phyloP scores from a whole-genome alignment of 805 yeast species.

The Starmerella asiatica region DNA sequence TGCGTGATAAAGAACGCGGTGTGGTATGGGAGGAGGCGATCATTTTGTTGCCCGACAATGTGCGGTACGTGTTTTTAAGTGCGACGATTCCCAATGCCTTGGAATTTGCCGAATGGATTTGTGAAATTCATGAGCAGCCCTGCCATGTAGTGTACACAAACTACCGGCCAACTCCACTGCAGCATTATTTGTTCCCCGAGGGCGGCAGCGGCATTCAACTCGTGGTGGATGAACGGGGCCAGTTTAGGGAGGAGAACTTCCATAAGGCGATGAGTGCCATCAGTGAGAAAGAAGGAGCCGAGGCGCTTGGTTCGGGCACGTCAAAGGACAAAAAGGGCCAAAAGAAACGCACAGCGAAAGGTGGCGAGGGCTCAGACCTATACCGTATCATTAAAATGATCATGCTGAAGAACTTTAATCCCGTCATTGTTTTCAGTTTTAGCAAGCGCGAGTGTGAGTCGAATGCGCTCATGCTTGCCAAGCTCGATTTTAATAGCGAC shows the following conservation, averaged over 20 bases:
- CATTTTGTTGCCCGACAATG: conserved; percentile 88
- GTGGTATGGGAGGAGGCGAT: conserved; percentile 99
- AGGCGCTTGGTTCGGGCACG: neutral
- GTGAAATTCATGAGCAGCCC: conserved; percentile 87
- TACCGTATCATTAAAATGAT: conserved; percentile 96
- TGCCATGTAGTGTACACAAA: conserved; percentile 98
- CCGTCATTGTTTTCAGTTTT: conserved; percentile 97
- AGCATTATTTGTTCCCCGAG: conserved; percentile 95
- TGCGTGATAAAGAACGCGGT: conserved; percentile 96
- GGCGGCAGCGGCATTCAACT: conserved; percentile 95
- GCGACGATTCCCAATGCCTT: conserved; percentile 97
- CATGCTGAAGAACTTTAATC: conserved; percentile 90
- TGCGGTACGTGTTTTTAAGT: conserved; percentile 80
- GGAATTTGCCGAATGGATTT: conserved; percentile 98
- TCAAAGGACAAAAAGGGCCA: conserved; percentile 43
- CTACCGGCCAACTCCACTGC: conserved; percentile 97
- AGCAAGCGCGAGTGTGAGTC: conserved; percentile 94
- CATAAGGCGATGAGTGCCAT: conserved; percentile 97
- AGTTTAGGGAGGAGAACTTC: conserved; percentile 92
- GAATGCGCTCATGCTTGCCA: conserved; percentile 88
- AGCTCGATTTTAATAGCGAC: conserved; percentile 82
- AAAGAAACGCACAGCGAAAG: conserved; percentile 62
- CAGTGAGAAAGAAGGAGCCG: conserved; percentile 52
- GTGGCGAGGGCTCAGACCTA: conserved; percentile 89
- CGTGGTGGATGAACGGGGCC: conserved; percentile 94